Percentiles rank a stretch among this genome's conserved stretches.
These are phyloP conservation scores for Phytophthora macrochlamydospora DNA, from an alignment of 352 stramenopile species.

Conservation along the genomic window DNA sequence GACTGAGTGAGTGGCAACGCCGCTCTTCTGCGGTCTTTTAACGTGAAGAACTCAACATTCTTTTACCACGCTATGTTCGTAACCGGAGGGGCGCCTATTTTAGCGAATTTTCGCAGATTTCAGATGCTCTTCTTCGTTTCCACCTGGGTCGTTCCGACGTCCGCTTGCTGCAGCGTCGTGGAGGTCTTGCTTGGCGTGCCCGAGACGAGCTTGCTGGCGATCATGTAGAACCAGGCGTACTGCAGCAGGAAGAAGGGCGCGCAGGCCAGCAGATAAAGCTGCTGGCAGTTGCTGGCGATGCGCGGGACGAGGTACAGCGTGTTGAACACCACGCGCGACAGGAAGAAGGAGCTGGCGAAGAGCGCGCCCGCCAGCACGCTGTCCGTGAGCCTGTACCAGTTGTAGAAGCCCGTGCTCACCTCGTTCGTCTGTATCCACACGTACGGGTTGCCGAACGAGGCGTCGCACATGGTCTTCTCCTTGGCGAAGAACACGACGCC, in stretches of 20 bases:
- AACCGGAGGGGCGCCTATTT: not conserved
- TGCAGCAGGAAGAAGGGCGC: slow-evolving; percentile 75
- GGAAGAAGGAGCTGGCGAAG: slow-evolving; percentile 70
- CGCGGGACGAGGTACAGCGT: slow-evolving; percentile 65
- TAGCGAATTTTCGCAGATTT: not conserved
- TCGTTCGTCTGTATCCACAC: slow-evolving; percentile 88
- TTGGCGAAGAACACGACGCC: slow-evolving; percentile 64
- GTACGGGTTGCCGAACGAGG: slow-evolving; percentile 68
- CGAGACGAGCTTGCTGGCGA: slow-evolving; percentile 54
- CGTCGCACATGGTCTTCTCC: slow-evolving; percentile 56
- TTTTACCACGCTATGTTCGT: not conserved
- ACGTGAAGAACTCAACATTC: no score
- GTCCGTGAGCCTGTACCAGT: slow-evolving; percentile 78
- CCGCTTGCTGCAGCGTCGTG: not conserved
- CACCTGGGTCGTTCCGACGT: not conserved
- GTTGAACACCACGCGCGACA: slow-evolving; percentile 76
- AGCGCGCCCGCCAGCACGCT: slow-evolving; percentile 54
- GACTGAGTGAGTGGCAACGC: no score
- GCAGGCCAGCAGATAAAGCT: slow-evolving; percentile 56
- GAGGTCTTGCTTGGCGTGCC: not conserved
- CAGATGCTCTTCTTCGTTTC: slow-evolving; percentile 20
- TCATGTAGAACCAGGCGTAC: slow-evolving; percentile 82
- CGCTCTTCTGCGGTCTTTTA: no score
- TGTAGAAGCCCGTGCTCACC: slow-evolving; percentile 83
- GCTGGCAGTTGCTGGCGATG: slow-evolving; percentile 46